Conservation (phyloP, 2,329 filamentous ascomycete genomes). For the Claviceps monticola region DNA sequence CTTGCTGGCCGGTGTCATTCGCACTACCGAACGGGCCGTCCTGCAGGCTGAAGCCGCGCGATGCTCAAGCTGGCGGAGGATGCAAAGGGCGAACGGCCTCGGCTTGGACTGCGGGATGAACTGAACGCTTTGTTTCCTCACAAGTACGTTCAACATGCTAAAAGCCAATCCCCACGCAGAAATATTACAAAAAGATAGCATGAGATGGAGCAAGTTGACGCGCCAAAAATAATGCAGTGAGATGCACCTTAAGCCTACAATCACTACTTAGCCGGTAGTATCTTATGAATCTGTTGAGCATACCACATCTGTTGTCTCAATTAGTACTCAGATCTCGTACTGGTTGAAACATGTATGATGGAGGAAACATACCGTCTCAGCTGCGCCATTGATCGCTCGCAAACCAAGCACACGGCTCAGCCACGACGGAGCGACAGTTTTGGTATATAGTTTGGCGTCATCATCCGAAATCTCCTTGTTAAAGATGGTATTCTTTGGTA, state of each 20-base stretch:
- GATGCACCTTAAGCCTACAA: background rate
- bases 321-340: background rate
- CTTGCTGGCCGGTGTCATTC: too few relatives aligned
- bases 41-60: too few relatives aligned
- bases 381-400: constrained; percentile 5
- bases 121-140: too few relatives aligned
- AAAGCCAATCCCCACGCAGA: too few relatives aligned
- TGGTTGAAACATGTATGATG: too few relatives aligned
- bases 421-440: constrained; percentile 12
- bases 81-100: too few relatives aligned
- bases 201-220: background rate
- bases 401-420: constrained; percentile 12
- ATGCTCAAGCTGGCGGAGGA: too few relatives aligned
- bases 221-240: too few relatives aligned
- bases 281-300: constrained; percentile 1
- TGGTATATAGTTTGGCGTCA: constrained; percentile 19
- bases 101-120: too few relatives aligned
- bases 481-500: constrained; percentile 23
- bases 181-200: background rate
- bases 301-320: constrained; percentile 1
- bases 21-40: too few relatives aligned
- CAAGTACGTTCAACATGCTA: too few relatives aligned
- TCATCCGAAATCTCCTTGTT: constrained; percentile 20
- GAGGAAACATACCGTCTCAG: constrained; percentile 7
- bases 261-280: background rate